Conservation (phyloP, 2,329 filamentous ascomycete genomes). For the Pseudohalonectria lignicola region DNA sequence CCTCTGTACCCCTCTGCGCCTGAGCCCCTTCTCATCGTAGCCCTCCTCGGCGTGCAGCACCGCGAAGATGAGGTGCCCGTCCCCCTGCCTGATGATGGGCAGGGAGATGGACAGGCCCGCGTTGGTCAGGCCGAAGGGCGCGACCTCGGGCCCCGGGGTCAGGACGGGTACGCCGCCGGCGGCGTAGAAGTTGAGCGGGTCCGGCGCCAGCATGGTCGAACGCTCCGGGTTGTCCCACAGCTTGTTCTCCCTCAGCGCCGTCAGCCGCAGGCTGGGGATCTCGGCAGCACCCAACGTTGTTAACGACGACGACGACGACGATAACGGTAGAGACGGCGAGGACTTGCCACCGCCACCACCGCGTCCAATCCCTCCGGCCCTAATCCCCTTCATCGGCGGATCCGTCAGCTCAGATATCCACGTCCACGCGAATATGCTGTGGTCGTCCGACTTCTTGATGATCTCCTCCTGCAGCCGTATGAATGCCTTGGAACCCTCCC, state of each 20-base stretch:
- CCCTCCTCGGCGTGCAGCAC: constrained; percentile 2
- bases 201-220: constrained; percentile 4
- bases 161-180: not conserved
- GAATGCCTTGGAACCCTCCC: constrained; percentile 11
- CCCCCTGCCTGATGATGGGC: constrained; percentile 2
- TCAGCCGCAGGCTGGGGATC: not conserved
- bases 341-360: too few species aligned
- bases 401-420: constrained; percentile 2
- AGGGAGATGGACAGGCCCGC: constrained; percentile 4
- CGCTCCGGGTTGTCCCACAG: constrained; percentile 2
- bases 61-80: constrained; percentile 2
- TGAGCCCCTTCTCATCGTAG: not conserved
- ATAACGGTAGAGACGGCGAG: too few species aligned
- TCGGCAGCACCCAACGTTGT: too few species aligned
- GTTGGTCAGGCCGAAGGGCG: constrained; percentile 4
- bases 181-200: constrained; percentile 4
- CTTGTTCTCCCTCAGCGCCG: not conserved
- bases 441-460: constrained; percentile 6
- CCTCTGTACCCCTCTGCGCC: not conserved
- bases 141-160: not conserved
- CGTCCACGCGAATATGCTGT: constrained; percentile 8
- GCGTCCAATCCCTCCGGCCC: not conserved
- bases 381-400: not conserved
- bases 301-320: too few species aligned
- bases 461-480: constrained; percentile 16